Percentiles rank a stretch among this genome's conserved stretches.
Evolutionary conservation across 1,284 basidiomycete species (phyloP).

Genomic region (Puccinia coronata): DNA sequence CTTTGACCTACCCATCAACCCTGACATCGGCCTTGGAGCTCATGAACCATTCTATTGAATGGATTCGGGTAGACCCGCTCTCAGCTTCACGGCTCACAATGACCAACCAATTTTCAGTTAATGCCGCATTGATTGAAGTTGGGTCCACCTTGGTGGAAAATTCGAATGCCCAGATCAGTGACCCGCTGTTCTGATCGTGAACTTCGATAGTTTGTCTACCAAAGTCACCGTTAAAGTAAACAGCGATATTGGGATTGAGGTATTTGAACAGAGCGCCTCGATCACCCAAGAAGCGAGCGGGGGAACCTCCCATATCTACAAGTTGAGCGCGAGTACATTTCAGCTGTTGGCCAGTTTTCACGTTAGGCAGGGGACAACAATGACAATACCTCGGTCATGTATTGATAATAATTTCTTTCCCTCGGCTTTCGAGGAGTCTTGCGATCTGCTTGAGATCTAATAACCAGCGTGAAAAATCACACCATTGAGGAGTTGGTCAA

Average conservation of each 20-base stretch:
- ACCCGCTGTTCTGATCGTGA: conserved; percentile 23
- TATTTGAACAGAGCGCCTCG: conserved; percentile 91
- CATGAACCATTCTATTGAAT: conserved; percentile 50
- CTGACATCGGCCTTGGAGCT: conserved; percentile 41
- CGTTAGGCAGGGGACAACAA: not conserved
- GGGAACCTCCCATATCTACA: conserved; percentile 59
- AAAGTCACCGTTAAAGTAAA: conserved; percentile 62
- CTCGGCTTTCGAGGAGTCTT: not conserved
- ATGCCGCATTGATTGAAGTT: conserved; percentile 55
- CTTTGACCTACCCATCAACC: conserved; percentile 42
- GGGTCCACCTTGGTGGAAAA: conserved; percentile 21
- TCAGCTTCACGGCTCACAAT: conserved; percentile 18
- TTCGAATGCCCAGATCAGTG: conserved; percentile 40
- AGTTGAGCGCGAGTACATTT: not conserved
- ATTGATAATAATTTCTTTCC: conserved; percentile 28
- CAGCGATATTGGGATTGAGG: conserved; percentile 77
- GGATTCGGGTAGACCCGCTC: conserved; percentile 29
- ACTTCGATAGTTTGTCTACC: conserved; percentile 37
- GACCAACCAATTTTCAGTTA: conserved; percentile 91
- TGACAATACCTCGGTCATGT: conserved; percentile 40
- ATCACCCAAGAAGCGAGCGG: conserved; percentile 82
- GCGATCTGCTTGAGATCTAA: not conserved
- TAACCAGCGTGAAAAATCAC: not conserved
- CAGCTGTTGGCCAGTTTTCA: not conserved
- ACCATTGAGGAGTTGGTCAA: conserved; percentile 1